A percentile compares a stretch with the other conserved stretches of the same genome.
These are phyloP conservation scores for Nicotiana sylvestris DNA, from an alignment of 257 asterid species.

Conservation along the genomic window DNA sequence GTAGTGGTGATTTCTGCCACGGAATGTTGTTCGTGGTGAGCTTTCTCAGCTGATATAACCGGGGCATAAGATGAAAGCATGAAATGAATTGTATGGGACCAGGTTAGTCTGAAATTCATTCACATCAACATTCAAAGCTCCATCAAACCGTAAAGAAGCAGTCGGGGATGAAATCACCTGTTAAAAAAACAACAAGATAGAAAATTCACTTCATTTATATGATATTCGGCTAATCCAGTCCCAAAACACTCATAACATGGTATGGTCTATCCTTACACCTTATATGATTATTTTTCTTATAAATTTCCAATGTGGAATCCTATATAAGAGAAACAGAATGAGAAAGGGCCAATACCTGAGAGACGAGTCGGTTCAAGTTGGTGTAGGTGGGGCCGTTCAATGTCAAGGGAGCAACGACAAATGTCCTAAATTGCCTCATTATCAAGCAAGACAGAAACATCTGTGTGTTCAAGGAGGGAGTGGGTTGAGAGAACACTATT, in stretches of 20 bases:
- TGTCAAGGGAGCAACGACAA: conserved; percentile 16
- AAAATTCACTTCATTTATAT: neutral
- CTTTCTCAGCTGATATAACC: conserved; percentile 11
- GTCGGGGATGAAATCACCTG: conserved; percentile 14
- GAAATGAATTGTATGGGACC: conserved; percentile 17
- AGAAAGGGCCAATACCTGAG: conserved; percentile 1
- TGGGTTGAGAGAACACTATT: conserved; percentile 16
- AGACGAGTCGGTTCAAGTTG: conserved; percentile 13
- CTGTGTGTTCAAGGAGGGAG: conserved; percentile 14
- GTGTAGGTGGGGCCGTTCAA: conserved; percentile 16
- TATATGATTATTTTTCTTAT: too few relatives aligned
- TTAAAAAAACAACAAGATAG: neutral
- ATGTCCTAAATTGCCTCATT: conserved; percentile 16
- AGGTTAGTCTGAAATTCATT: conserved; percentile 17
- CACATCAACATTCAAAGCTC: conserved; percentile 15
- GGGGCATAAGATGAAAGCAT: conserved; percentile 19
- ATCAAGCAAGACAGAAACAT: conserved; percentile 13
- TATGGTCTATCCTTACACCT: too few relatives aligned
- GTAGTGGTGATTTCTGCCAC: conserved; percentile 17
- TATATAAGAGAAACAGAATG: too few relatives aligned
- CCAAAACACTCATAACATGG: too few relatives aligned
- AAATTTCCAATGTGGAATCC: too few relatives aligned
- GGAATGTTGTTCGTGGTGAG: conserved; percentile 11
- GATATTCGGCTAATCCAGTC: too few relatives aligned
- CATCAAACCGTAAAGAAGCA: conserved; percentile 14